A percentile compares a stretch with the other conserved stretches of the same genome.
phyloP scores from a whole-genome alignment of 2,329 filamentous ascomycete species.

The Atkinsonella texensis region DNA sequence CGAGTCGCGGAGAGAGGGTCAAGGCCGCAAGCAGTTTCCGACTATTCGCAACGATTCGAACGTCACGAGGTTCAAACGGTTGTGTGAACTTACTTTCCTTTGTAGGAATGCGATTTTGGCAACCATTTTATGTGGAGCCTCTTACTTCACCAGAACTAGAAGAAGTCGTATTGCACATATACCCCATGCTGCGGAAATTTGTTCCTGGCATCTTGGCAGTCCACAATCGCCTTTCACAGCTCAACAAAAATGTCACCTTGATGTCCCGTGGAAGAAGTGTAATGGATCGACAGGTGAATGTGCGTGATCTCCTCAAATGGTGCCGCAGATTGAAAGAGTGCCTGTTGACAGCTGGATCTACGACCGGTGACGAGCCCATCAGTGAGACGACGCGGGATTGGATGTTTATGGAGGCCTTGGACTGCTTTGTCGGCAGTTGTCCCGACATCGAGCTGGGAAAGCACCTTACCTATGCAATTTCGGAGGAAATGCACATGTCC shows the following conservation, averaged over 20 bases:
- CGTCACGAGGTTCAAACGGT: conserved; percentile 55
- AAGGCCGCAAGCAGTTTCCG: conserved; percentile 75
- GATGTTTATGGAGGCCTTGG: conserved; percentile 87
- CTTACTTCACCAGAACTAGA: conserved; percentile 59
- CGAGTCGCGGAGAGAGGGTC: conserved; percentile 77
- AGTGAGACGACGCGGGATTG: conserved; percentile 62
- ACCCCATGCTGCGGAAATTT: conserved; percentile 56
- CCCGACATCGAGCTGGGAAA: conserved; percentile 51
- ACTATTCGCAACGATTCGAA: conserved; percentile 84
- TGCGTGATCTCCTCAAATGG: conserved; percentile 84
- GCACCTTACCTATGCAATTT: conserved; percentile 56
- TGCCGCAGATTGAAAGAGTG: conserved; percentile 63
- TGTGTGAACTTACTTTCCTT: conserved; percentile 58
- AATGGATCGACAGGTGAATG: conserved; percentile 44
- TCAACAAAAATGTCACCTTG: conserved; percentile 33
- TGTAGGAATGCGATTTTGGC: conserved; percentile 81
- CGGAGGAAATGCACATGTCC: conserved; percentile 77
- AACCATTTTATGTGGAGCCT: conserved; percentile 55
- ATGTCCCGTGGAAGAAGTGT: conserved; percentile 28
- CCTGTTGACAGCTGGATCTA: conserved; percentile 47
- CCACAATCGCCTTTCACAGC: conserved; percentile 38
- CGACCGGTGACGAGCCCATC: conserved; percentile 56
- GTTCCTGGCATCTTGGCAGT: conserved; percentile 47
- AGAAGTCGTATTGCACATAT: conserved; percentile 58
- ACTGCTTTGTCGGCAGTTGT: conserved; percentile 80